phyloP scores from a whole-genome alignment of 192 early-diverging fungal genomes.

The Pilaira anomala region DNA sequence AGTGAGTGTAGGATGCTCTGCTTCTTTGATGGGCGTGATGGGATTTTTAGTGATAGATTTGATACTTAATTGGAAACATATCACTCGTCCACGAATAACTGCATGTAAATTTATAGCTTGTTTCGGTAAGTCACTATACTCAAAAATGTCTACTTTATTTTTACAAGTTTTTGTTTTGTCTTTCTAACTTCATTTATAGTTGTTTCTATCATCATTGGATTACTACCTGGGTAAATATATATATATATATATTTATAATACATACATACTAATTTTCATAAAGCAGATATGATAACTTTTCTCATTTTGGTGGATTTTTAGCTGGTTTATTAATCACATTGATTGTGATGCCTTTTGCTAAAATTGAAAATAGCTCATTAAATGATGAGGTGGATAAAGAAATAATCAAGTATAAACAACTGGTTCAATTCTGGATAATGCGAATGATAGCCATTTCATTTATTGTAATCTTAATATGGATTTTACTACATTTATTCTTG shows the following conservation, averaged over 20 bases:
- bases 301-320: not conserved
- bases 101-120: not conserved
- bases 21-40: not conserved
- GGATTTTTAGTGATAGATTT: not conserved
- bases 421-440: not conserved
- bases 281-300: slow-evolving; percentile 8
- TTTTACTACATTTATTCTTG: not conserved
- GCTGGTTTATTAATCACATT: not conserved
- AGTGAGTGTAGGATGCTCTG: not conserved
- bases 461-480: not conserved
- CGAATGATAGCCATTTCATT: not conserved
- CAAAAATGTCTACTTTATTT: no score
- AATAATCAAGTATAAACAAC: no score
- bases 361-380: not conserved
- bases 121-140: not conserved
- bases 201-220: not conserved
- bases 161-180: no score
- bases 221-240: not conserved
- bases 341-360: not conserved
- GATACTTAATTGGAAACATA: not conserved
- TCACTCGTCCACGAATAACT: not conserved
- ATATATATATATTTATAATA: not conserved
- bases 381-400: no score
- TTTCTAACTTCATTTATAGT: no score
- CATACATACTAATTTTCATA: not conserved